These are phyloP conservation scores for Ogataea hybrid DNA, from an alignment of 1,139 yeast species.

Conservation along the genomic window DNA sequence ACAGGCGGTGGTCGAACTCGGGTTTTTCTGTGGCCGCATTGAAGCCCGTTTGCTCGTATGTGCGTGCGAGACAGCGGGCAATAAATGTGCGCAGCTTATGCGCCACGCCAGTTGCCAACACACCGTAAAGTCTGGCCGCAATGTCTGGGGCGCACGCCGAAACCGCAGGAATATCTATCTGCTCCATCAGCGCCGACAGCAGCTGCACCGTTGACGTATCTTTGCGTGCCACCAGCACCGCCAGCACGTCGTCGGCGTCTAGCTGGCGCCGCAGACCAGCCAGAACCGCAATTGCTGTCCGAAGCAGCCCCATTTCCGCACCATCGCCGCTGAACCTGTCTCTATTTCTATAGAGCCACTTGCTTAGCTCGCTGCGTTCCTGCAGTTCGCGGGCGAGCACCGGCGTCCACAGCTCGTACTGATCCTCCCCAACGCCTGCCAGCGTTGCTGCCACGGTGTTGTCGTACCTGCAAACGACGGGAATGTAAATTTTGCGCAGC, in stretches of 20 bases:
- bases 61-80: constrained; percentile 42
- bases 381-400: background rate
- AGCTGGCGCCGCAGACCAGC: background rate
- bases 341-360: background rate
- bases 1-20: constrained; percentile 17
- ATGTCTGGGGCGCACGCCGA: background rate
- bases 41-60: constrained; percentile 35
- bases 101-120: background rate
- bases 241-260: background rate
- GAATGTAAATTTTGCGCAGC: background rate
- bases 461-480: background rate
- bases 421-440: background rate
- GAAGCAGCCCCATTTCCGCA: background rate
- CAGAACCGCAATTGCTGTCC: background rate
- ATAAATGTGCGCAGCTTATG: constrained; percentile 11
- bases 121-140: constrained; percentile 20
- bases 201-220: constrained; percentile 2
- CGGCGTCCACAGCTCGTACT: background rate
- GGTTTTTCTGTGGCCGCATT: constrained; percentile 12
- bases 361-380: background rate
- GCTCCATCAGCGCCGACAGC: constrained; percentile 3
- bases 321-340: background rate
- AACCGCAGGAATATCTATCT: background rate
- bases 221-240: background rate
- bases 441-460: background rate